Conservation (phyloP, 768 basidiomycete genomes). For the Mrakia blollopis region DNA sequence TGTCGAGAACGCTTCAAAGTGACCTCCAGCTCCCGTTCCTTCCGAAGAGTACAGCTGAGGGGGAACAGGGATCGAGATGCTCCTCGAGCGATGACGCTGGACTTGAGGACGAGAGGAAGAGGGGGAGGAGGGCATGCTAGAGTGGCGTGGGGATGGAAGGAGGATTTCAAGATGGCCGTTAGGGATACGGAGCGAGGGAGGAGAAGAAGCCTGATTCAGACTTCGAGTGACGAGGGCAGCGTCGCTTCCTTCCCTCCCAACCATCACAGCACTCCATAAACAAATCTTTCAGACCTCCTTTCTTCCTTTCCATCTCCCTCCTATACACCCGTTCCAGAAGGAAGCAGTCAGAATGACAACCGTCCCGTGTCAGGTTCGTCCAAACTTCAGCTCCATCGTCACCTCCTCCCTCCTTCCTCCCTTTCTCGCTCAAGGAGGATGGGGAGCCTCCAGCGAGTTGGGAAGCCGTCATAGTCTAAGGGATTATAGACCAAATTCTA, state of each 20-base stretch:
- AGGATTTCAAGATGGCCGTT: neutral
- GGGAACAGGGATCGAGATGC: neutral
- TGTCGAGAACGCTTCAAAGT: slow-evolving; percentile 11
- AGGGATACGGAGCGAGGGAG: too few species aligned
- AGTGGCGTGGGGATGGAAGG: neutral
- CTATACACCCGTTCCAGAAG: neutral
- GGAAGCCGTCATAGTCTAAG: neutral
- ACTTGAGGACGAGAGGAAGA: neutral
- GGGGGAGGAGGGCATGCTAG: neutral
- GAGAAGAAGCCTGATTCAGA: too few species aligned
- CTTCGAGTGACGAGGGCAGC: neutral
- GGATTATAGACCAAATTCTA: too few species aligned
- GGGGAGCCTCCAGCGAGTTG: neutral
- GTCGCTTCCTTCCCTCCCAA: neutral
- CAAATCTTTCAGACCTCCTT: neutral
- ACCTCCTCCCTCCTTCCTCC: neutral
- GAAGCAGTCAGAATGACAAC: neutral
- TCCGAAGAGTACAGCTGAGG: neutral
- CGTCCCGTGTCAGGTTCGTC: slow-evolving; percentile 25
- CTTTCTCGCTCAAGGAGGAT: too few species aligned
- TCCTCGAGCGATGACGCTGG: neutral
- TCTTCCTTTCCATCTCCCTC: too few species aligned
- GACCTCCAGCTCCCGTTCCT: neutral
- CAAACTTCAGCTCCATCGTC: neutral
- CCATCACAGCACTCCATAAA: neutral